Base-by-base conservation (phyloP, 1,284 basidiomycete species). In the Uromyces viciae-fabae region DNA sequence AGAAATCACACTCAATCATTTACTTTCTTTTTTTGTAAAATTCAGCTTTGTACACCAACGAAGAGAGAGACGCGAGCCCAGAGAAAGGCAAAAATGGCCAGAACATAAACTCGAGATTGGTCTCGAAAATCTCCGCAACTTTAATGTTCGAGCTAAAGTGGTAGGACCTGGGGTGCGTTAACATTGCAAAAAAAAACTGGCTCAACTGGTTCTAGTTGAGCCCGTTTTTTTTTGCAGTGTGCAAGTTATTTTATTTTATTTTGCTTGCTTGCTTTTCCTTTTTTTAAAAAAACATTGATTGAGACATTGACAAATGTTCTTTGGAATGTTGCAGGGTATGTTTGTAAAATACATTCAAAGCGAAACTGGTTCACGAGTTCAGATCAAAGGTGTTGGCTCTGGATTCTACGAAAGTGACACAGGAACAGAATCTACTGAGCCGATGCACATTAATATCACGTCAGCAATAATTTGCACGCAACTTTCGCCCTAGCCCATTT, bases 281-380 rank as follows among this genome's bases (percentile, higher is more conserved):
- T n/a, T n/a, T n/a, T n/a, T n/a, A n/a, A n/a, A n/a, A n/a, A n/a
- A n/a, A n/a, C n/a, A n/a, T n/a, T n/a, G n/a, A n/a, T n/a, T n/a
- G n/a, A n/a, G n/a, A n/a, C n/a, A n/a, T n/a, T n/a, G n/a, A n/a
- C n/a, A n/a, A n/a, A n/a, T n/a, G n/a, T n/a, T n/a, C n/a, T 60
- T 25, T 60, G 19, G 14, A 60, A 60, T 14, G 14, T 19, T 36
- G 60, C 83, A 94, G 93, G 95, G 94, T 83, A 92, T 95, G 85
- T 99, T 98, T 85, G 96, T 99, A 83, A 99, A 99, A 88, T 95
- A 95, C 85, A 99, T 99, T 83, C 96, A 99, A 87, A 91, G 91
- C 84, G 96, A 99, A 87, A 99, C 96, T 0, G 92, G 92, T 49
- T 96, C 95, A 19, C 90, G 96, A 82, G 96, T 98, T n/a, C 96